Base-by-base conservation (phyloP, 352 stramenopile genomes). In the Globisporangium acanthophoron region DNA sequence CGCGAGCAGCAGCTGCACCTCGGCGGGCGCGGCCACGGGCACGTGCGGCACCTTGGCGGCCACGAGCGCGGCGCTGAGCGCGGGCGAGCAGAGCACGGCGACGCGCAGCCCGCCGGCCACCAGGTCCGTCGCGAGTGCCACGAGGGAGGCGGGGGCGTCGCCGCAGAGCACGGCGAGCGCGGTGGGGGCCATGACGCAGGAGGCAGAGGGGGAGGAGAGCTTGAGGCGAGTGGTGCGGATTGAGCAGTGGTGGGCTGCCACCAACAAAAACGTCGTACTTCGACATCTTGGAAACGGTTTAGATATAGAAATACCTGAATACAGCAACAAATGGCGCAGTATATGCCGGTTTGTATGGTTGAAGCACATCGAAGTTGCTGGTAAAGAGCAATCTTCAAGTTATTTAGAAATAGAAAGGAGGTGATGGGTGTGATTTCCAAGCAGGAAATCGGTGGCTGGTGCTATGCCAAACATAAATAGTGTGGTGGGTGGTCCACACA, bases 31-130 rank as follows among this genome's bases (percentile, higher is more conserved):
- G 20, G 72, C 53, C 16, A 92, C 74, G n/a, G 76, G 68, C 52
- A 92, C 69, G 58, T 90, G 74, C 43, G 85, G 81, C 60, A 94
- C 71, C 64, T 91, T 90, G 58, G 79, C 82, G 41, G 76, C 69
- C 29, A 87, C 73, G 47, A 94, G 72, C 53, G 84, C 78, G 37
- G 69, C 71, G 29, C 68, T 80, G 52, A 91, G 65, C 18, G 48
- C 54, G 3, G 73, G 62, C 5, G 84, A 90, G 61, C 70, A 62
- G 29, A 94, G 69, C 64, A 78, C 73, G 6, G 81, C 80, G 43
- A 94, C 66, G 51, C 81, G 79, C 54, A 89, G 64, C 5, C 82
- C 80, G 52, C 69, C 63, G 18, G 61, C 12, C 61, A 88, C 78
- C 64, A 94, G 64, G 52, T 74, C 60, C 57, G 72, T 65, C 33